Evolutionary conservation across 148 eudicot genomes (phyloP).

Genomic region (Rhododendron henanense): DNA sequence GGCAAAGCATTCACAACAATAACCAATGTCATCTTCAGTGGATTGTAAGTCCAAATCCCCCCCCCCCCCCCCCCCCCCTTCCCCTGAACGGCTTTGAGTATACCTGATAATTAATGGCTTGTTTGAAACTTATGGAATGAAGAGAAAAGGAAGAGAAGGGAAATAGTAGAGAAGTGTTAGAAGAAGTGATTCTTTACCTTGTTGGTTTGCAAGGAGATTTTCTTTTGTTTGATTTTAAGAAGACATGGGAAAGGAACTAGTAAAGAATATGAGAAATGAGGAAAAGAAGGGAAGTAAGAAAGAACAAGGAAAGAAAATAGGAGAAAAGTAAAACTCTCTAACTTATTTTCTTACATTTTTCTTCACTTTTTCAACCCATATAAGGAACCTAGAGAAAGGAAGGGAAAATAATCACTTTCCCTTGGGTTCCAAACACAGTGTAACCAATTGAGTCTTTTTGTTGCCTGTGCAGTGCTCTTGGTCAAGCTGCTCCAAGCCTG

Average conservation of each 20-base stretch:
- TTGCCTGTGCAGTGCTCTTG: constrained; percentile 55
- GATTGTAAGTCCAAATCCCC: constrained; percentile 46
- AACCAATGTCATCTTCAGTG: constrained; percentile 59
- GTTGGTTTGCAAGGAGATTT: background rate
- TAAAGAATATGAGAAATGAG: background rate
- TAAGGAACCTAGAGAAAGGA: background rate
- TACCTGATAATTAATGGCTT: background rate
- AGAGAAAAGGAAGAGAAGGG: background rate
- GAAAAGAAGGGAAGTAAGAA: background rate
- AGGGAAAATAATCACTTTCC: background rate
- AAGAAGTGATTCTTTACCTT: background rate
- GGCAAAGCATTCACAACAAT: constrained; percentile 77
- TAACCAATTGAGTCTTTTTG: background rate
- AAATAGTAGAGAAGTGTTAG: background rate
- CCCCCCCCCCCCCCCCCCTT: no score
- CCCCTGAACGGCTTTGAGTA: no score
- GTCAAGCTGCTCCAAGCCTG: constrained; percentile 71
- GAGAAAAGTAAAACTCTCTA: background rate
- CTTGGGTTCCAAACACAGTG: background rate
- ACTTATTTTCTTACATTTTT: background rate
- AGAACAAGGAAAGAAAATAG: background rate
- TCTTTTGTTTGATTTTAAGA: background rate
- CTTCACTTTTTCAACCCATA: background rate
- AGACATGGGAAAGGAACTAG: background rate
- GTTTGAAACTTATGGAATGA: background rate